phyloP scores from a whole-genome alignment of 345 rosid species.

The Brassica cretica region DNA sequence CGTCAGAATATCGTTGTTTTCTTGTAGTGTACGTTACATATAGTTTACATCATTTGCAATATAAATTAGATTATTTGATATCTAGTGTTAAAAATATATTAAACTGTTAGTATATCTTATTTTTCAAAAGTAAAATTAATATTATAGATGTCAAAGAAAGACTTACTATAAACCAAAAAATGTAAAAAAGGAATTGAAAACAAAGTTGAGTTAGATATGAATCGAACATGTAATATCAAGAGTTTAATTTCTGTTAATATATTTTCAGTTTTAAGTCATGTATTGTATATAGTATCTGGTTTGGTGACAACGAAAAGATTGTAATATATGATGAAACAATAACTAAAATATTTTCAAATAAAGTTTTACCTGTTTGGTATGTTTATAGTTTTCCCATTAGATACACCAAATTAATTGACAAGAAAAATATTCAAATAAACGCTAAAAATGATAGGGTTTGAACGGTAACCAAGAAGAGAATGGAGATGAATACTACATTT shows the following conservation, averaged over 20 bases:
- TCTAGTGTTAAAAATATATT: too few relatives aligned
- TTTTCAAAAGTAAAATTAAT: not conserved
- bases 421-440: slow-evolving; percentile 4
- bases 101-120: not conserved
- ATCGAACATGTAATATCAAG: not conserved
- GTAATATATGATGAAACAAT: not conserved
- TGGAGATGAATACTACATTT: too few relatives aligned
- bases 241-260: not conserved
- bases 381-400: not conserved
- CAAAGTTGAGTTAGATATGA: slow-evolving; percentile 4
- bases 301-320: not conserved
- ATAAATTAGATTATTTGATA: too few relatives aligned
- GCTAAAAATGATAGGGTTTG: not conserved
- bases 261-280: too few relatives aligned
- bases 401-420: slow-evolving; percentile 14
- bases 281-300: not conserved
- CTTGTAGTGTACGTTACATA: not conserved
- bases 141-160: not conserved
- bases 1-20: too few relatives aligned
- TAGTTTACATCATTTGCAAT: not conserved
- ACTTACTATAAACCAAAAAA: not conserved
- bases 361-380: not conserved
- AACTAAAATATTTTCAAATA: not conserved
- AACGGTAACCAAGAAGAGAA: too few relatives aligned
- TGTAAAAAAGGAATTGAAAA: not conserved